Base-by-base conservation (phyloP, 2,329 filamentous ascomycete genomes). In the Sclerotinia subarctica region DNA sequence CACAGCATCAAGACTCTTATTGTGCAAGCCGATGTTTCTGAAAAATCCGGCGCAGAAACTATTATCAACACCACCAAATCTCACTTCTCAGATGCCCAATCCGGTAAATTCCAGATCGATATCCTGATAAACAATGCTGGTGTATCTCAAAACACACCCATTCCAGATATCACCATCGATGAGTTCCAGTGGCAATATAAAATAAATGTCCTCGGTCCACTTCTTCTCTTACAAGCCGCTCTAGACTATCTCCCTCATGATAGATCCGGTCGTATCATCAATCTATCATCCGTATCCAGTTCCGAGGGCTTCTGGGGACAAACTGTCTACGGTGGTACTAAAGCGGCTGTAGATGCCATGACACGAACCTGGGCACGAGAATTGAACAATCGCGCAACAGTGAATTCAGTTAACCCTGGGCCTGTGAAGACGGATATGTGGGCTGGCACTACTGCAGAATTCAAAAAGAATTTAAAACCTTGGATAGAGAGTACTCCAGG, bases 71-170 rank as follows among this genome's bases (percentile, higher is more conserved):
- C 83, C 0, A 83, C 87, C 6, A 83, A 86, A 73, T 82, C 86
- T 71, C 81, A 87, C 75, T 88, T 91, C 79, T 68, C 83, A 11
- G 77, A 83, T 68, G 82, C 84, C 38, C 80, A 70, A 72, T 68
- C 74, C 60, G 74, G 72, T 7, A 76, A 79, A 69, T 86, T 93
- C 77, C 86, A 89, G 74, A 84, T 96, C 75, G 92, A 96, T 79
- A 92, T 96, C 70, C 82, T 96, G 65, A 82, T 96, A 82, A 96
- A 96, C 84, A 96, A 96, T 78, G 93, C 93, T 42, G 93, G 92
- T 66, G 81, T 88, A 8, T 82, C 86, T 44, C 80, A 85, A 51
- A 94, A 95, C 79, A 85, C 89, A 73, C 77, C 81, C 35, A 80
- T 91, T 32, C 84, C 86, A 63, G 85, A 90, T 38, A 85, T 92